Conservation (phyloP, 371 early-diverging fungal genomes). For the Vairimorpha necatrix region DNA sequence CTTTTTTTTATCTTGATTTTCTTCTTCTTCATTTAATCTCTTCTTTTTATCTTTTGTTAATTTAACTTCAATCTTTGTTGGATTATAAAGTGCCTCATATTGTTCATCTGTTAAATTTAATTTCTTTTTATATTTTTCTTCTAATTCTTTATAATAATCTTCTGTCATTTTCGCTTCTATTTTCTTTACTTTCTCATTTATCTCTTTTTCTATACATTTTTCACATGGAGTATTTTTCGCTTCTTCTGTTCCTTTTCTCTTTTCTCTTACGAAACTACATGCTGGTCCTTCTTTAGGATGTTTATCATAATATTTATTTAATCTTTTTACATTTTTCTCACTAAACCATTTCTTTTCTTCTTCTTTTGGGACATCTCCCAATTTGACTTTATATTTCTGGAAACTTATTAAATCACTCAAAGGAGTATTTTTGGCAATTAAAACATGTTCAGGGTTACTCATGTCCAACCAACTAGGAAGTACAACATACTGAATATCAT, state of each 20-base stretch:
- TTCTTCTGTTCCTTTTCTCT: background rate
- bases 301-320: conserved; percentile 5
- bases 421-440: background rate
- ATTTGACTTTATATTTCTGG: background rate
- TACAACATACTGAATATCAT: conserved; percentile 15
- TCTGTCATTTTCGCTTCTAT: background rate
- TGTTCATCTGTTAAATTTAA: background rate
- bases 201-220: background rate
- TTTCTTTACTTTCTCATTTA: background rate
- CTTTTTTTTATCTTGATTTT: background rate
- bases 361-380: background rate
- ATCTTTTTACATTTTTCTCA: conserved; percentile 1
- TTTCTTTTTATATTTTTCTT: background rate
- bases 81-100: background rate
- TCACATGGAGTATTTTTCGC: background rate
- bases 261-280: background rate
- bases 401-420: background rate
- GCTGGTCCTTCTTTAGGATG: background rate
- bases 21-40: background rate
- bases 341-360: background rate
- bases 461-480: conserved; percentile 19
- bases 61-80: background rate
- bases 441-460: background rate
- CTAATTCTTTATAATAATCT: background rate
- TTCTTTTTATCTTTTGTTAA: background rate